A percentile compares a stretch with the other conserved stretches of the same genome.
Evolutionary conservation across 768 basidiomycete genomes (phyloP).

Genomic region (Collybia sp.): DNA sequence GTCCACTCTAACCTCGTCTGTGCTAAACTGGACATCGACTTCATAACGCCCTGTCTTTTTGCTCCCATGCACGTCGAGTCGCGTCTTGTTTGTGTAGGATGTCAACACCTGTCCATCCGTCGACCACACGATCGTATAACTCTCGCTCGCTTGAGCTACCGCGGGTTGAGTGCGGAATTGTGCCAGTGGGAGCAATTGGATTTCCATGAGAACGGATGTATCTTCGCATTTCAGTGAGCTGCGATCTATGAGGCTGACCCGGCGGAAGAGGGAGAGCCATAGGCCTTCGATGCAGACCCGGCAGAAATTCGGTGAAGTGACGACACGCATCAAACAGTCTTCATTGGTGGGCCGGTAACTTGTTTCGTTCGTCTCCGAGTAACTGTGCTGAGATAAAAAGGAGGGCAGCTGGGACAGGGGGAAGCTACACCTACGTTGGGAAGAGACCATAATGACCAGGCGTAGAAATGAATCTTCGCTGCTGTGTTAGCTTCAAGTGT

Average conservation of each 20-base stretch:
- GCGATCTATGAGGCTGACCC: conserved; percentile 58
- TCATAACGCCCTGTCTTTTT: conserved; percentile 36
- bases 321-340: conserved; percentile 77
- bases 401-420: background rate
- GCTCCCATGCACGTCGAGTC: conserved; percentile 31
- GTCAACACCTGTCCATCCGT: conserved; percentile 40
- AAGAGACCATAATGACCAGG: conserved; percentile 62
- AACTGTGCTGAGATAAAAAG: conserved; percentile 30
- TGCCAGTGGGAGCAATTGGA: conserved; percentile 57
- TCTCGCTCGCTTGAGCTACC: conserved; percentile 30
- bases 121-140: conserved; percentile 54
- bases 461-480: conserved; percentile 50
- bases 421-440: conserved; percentile 55
- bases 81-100: conserved; percentile 46
- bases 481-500: background rate
- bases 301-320: conserved; percentile 70
- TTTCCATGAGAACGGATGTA: conserved; percentile 22
- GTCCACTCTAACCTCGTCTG: conserved; percentile 55
- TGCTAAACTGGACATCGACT: conserved; percentile 44
- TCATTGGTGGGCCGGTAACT: conserved; percentile 81
- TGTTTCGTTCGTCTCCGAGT: conserved; percentile 57
- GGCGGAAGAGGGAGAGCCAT: conserved; percentile 60
- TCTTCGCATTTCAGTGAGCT: conserved; percentile 35
- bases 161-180: conserved; percentile 36
- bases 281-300: conserved; percentile 69